These are phyloP conservation scores for Ogataea salicorniae DNA, from an alignment of 805 yeast genomes.

Conservation along the genomic window DNA sequence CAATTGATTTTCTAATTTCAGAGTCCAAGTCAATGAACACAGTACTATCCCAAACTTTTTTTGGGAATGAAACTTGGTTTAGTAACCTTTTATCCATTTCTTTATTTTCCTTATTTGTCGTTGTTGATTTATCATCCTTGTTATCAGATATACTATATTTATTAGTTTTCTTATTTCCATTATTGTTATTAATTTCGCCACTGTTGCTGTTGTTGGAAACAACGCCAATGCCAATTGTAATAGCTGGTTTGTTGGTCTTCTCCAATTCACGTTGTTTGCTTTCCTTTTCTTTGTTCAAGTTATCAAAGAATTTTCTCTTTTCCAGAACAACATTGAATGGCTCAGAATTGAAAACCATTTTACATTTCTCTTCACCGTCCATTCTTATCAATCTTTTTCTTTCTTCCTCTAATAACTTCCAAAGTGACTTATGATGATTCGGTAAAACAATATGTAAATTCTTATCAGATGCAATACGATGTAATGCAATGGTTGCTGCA, in stretches of 20 bases:
- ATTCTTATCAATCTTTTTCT: constrained; percentile 45
- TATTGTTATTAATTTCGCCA: not conserved
- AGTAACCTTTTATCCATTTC: constrained; percentile 3
- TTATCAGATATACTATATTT: not conserved
- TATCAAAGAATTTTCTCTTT: constrained; percentile 40
- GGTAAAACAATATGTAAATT: constrained; percentile 87
- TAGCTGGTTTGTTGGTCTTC: constrained; percentile 45
- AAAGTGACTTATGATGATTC: constrained; percentile 67
- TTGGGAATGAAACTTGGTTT: constrained; percentile 32
- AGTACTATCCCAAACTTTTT: constrained; percentile 67
- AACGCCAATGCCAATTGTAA: constrained; percentile 28
- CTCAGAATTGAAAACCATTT: constrained; percentile 54
- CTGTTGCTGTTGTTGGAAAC: not conserved
- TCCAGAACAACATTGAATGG: constrained; percentile 74
- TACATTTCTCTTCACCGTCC: constrained; percentile 41
- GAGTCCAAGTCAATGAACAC: constrained; percentile 64
- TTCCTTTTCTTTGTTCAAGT: constrained; percentile 41
- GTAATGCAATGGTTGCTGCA: constrained; percentile 86
- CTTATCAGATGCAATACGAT: constrained; percentile 72
- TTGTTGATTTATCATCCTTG: not conserved
- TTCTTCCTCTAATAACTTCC: constrained; percentile 66
- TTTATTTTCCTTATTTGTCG: constrained; percentile 1
- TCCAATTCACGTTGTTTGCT: constrained; percentile 43
- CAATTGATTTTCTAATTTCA: constrained; percentile 58
- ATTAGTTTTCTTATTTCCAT: not conserved